Percentiles rank a stretch among this genome's conserved stretches.
Conservation (phyloP, 2,329 filamentous ascomycete species). For the Diaporthe longicolla region DNA sequence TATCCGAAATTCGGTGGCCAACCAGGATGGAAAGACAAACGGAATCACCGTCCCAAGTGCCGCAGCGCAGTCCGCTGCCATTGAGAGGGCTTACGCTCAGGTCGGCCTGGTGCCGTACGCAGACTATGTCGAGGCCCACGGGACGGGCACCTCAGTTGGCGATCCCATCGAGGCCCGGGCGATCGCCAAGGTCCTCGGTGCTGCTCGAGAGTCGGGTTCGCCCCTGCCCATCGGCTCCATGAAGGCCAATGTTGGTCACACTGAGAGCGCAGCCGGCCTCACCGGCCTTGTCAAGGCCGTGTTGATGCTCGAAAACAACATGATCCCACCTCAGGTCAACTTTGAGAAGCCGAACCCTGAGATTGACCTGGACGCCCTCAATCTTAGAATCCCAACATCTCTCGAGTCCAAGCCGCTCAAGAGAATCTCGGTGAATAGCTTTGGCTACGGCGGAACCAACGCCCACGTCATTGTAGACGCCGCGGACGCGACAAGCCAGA, state of each 20-base stretch:
- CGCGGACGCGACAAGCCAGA: neutral
- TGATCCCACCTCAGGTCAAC: conserved; percentile 47
- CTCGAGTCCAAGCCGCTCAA: neutral
- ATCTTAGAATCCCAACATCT: conserved; percentile 40
- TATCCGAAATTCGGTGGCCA: conserved; percentile 49
- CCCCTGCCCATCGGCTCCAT: conserved; percentile 50
- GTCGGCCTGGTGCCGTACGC: conserved; percentile 46
- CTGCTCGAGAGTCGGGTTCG: conserved; percentile 4
- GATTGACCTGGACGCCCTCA: neutral
- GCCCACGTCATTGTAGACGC: conserved; percentile 13
- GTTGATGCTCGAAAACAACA: conserved; percentile 3
- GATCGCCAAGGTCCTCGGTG: conserved; percentile 33
- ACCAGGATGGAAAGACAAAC: conserved; percentile 49
- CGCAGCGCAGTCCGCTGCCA: conserved; percentile 51
- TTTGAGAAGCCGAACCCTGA: conserved; percentile 40
- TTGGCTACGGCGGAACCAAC: conserved; percentile 20
- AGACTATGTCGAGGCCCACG: conserved; percentile 29
- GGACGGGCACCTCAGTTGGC: conserved; percentile 10
- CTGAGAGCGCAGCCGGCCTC: conserved; percentile 22
- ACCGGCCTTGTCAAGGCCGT: conserved; percentile 8
- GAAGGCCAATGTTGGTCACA: conserved; percentile 48
- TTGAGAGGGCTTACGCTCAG: conserved; percentile 50
- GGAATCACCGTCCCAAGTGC: conserved; percentile 56
- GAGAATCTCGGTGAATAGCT: conserved; percentile 20
- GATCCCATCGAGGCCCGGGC: conserved; percentile 11